Percentiles rank a stretch among this genome's conserved stretches.
These are phyloP conservation scores for Madurella mycetomatis DNA, from an alignment of 2,329 filamentous ascomycete genomes.

Conservation along the genomic window DNA sequence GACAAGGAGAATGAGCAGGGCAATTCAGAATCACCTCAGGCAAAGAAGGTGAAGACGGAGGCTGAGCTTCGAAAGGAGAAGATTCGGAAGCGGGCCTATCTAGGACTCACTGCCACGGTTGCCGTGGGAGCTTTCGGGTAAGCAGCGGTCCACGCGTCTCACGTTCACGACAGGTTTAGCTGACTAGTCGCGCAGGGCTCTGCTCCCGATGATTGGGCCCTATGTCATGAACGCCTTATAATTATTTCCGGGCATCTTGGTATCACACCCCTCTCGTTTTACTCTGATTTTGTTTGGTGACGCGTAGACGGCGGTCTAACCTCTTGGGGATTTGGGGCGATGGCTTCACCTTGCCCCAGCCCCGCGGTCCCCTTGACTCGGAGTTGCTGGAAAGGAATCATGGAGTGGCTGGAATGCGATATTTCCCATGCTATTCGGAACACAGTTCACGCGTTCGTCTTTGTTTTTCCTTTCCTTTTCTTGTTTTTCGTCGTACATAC, in stretches of 20 bases:
- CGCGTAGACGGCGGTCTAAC: neutral
- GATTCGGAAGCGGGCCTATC: slow-evolving; percentile 77
- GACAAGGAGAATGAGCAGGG: slow-evolving; percentile 38
- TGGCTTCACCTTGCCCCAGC: neutral
- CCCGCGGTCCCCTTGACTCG: slow-evolving; percentile 3
- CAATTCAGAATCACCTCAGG: slow-evolving; percentile 40
- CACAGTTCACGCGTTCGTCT: slow-evolving; percentile 12
- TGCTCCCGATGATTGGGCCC: slow-evolving; percentile 23
- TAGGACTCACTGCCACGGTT: slow-evolving; percentile 82
- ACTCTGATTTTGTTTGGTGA: neutral
- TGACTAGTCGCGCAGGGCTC: slow-evolving; percentile 19
- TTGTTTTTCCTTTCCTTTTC: no score
- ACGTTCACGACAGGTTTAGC: neutral
- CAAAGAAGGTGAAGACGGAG: slow-evolving; percentile 80
- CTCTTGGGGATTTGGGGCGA: neutral
- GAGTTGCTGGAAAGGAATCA: slow-evolving; percentile 11
- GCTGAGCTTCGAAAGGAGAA: slow-evolving; percentile 78
- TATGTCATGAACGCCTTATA: slow-evolving; percentile 26
- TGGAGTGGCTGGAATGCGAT: slow-evolving; percentile 11
- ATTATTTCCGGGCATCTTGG: neutral
- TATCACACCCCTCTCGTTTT: neutral
- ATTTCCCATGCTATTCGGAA: slow-evolving; percentile 11
- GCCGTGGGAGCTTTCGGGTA: slow-evolving; percentile 68
- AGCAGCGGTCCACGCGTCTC: slow-evolving; percentile 32
- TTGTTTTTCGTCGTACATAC: slow-evolving; percentile 21